Evolutionary conservation across 441 rosid species (phyloP).

Genomic region (Macaranga tanarius): DNA sequence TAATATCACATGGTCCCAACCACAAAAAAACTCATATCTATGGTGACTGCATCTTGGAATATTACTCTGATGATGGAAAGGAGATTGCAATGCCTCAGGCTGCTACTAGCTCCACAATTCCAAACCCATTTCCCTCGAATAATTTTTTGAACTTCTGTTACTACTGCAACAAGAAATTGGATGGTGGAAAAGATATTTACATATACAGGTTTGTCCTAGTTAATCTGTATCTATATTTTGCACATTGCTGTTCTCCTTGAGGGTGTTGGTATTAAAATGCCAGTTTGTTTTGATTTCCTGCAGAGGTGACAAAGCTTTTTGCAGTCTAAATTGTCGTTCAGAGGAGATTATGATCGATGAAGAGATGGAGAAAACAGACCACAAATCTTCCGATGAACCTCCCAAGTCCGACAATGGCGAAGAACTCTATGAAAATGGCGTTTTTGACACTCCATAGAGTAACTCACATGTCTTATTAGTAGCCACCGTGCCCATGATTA

Average conservation of each 20-base stretch:
- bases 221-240: not conserved
- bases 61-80: slow-evolving; percentile 38
- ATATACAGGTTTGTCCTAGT: slow-evolving; percentile 63
- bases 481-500: slow-evolving; percentile 36
- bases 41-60: slow-evolving; percentile 69
- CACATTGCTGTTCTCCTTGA: not conserved
- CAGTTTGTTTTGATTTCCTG: slow-evolving; percentile 24
- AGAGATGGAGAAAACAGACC: slow-evolving; percentile 38
- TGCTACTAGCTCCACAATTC: slow-evolving; percentile 19
- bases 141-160: slow-evolving; percentile 71
- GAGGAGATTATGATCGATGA: slow-evolving; percentile 68
- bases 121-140: slow-evolving; percentile 23
- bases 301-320: slow-evolving; percentile 88
- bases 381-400: slow-evolving; percentile 22
- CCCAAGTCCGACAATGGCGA: slow-evolving; percentile 19
- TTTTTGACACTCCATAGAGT: slow-evolving; percentile 37
- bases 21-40: slow-evolving; percentile 82
- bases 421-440: slow-evolving; percentile 44
- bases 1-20: slow-evolving; percentile 75
- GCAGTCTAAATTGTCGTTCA: slow-evolving; percentile 63
- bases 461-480: not conserved
- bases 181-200: slow-evolving; percentile 67
- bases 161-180: slow-evolving; percentile 69
- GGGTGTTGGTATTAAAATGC: slow-evolving; percentile 6
- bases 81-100: slow-evolving; percentile 22